Base-by-base conservation (phyloP, 2,329 filamentous ascomycete genomes). In the Aureobasidium sp. region DNA sequence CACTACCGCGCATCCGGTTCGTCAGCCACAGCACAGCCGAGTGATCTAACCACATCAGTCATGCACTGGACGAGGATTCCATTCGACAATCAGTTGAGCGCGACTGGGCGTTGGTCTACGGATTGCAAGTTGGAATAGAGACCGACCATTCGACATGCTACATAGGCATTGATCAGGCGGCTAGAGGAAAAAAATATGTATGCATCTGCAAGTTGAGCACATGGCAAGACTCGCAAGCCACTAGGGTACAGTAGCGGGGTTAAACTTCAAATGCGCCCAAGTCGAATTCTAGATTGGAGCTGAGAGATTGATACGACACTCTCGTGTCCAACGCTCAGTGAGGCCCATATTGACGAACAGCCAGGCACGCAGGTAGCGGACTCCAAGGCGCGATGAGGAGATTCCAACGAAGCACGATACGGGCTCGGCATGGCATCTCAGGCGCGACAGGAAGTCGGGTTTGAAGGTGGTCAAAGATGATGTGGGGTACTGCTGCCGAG, bases 191-290 rank as follows among this genome's bases (percentile, higher is more conserved):
- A 19, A 9, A n/a, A 49, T 49, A n/a, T 6, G 27, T 33, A 19
- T 27, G 43, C 15, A n/a, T 43, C 23, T 46, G 38, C 6, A 2
- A 31, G 19, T 50, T 25, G 11, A n/a, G 31, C 47, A 37, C 47
- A 50, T 25, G 31, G 31, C 13, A 49, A 33, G 11, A 29, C 43
- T 25, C 43, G 7, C 19, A 55, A 55, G 51, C 51, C 51, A 43
- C 51, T 42, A 25, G 25, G 51, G 51, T 51, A 51, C 19, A 51
- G 27, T 43, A 43, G 51, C 51, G 51, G 51, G 51, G 51, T 55
- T 43, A 31, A 23, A 33, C 38, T 55, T 55, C 21, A 7, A 19
- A 37, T 21, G 25, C 23, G 19, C 23, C 13, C 10, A 4, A 17
- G 31, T 35, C 13, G 21, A 11, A 38, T 19, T 9, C 35, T 27